Evolutionary conservation across 2,329 filamentous ascomycete species (phyloP).

Genomic region (Trichoderma polysporum): DNA sequence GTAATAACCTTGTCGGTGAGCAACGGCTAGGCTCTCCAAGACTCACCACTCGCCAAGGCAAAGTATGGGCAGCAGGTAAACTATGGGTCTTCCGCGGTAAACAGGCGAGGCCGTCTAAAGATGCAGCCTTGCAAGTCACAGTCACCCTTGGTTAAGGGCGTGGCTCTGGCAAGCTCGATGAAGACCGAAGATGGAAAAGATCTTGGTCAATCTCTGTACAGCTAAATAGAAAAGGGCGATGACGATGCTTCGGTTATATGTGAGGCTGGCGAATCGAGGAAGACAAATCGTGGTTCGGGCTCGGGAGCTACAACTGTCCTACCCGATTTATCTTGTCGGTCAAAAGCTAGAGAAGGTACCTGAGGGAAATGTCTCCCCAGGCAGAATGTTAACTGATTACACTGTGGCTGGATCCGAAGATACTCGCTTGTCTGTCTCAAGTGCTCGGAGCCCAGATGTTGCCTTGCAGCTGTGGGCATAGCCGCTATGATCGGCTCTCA

Average conservation of each 20-base stretch:
- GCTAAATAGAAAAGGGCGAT: background rate
- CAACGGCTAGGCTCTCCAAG: background rate
- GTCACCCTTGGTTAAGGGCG: background rate
- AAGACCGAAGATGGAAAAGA: background rate
- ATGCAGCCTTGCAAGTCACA: conserved; percentile 16
- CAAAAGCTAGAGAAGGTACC: background rate
- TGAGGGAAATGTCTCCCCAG: background rate
- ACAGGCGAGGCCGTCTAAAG: background rate
- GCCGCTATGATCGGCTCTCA: background rate
- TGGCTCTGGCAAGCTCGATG: background rate
- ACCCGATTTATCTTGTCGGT: background rate
- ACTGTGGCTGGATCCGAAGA: background rate
- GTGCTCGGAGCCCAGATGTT: background rate
- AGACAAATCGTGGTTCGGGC: background rate
- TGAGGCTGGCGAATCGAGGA: background rate
- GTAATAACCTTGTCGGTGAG: conserved; percentile 13
- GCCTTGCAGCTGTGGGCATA: background rate
- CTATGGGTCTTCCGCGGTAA: conserved; percentile 8
- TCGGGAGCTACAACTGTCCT: conserved; percentile 11
- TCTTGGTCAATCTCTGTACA: conserved; percentile 3
- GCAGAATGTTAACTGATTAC: background rate
- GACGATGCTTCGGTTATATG: background rate
- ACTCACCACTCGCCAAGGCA: conserved; percentile 20
- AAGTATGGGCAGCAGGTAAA: background rate
- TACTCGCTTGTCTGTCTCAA: background rate